phyloP scores from a whole-genome alignment of 176 grass and related monocot genomes.

The Melocanna baccifera region DNA sequence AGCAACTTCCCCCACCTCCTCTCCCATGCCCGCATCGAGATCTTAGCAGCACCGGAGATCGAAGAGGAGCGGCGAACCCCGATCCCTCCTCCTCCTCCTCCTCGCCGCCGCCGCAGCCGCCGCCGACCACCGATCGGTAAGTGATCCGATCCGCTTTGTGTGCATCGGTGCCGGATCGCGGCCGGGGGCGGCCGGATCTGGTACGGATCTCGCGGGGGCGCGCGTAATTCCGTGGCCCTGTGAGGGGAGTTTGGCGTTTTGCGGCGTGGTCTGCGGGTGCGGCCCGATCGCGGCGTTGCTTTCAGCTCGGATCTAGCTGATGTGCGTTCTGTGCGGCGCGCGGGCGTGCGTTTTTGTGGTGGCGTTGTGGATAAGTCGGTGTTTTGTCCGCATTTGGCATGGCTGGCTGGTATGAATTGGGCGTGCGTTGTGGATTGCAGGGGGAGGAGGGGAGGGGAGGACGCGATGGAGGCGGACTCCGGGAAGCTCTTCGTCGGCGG shows the following conservation, averaged over 20 bases:
- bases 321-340: slow-evolving; percentile 4
- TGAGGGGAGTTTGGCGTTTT: slow-evolving; percentile 18
- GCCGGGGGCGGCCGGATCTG: slow-evolving; percentile 57
- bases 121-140: slow-evolving; percentile 45
- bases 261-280: neutral
- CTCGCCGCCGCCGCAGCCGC: neutral
- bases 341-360: slow-evolving; percentile 35
- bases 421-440: slow-evolving; percentile 60
- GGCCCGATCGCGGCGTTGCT: slow-evolving; percentile 44
- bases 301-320: slow-evolving; percentile 51
- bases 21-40: slow-evolving; percentile 48
- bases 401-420: slow-evolving; percentile 43
- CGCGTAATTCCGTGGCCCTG: slow-evolving; percentile 27
- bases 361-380: slow-evolving; percentile 49
- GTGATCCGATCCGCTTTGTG: slow-evolving; percentile 10
- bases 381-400: slow-evolving; percentile 49
- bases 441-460: slow-evolving; percentile 60
- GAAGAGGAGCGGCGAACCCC: slow-evolving; percentile 37
- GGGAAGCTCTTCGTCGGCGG: slow-evolving; percentile 97
- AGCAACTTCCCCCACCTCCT: slow-evolving; percentile 36
- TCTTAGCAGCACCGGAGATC: slow-evolving; percentile 42
- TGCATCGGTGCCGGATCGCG: slow-evolving; percentile 36
- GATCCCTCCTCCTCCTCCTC: slow-evolving; percentile 37
- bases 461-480: slow-evolving; percentile 74
- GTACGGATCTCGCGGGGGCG: slow-evolving; percentile 38